Evolutionary conservation across 768 basidiomycete species (phyloP), one percentile per base, ranked within the genome.

Genomic region (Cyathus striatus): DNA sequence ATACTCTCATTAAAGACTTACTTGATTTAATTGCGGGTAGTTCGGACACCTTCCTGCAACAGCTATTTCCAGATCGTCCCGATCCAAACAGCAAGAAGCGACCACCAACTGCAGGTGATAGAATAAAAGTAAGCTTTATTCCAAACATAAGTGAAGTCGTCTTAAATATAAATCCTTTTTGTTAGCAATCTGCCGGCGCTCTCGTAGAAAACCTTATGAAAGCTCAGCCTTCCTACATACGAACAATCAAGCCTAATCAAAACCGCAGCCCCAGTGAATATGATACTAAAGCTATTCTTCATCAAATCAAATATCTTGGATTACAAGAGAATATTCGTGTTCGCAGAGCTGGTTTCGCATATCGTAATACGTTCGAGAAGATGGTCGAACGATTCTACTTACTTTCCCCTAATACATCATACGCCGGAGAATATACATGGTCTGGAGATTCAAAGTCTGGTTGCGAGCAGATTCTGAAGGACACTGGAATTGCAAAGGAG

Each of bases 381-480:
- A 92, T 99, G 90, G 90, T 99, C 27, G 93, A 98, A 62, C 77
- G 96, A 48, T 99, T 99, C 66, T 99, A 98, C 60, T 74, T 99
- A 21, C 66, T 99, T 18, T 98, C 96, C 6, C 87, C 91, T 2
- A 80, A 89, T 30, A 96, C 96, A 0, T 97, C 94, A 2, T 99
- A 98, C 54, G 96, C 96, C 6, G 96, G 96, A 45, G 96, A 99
- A 63, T 99, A 99, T 60, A 99, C 79, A 25, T 99, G 96, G 96
- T 70, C 81, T 41, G 92, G 94, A 5, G 90, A 94, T 53, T 56
- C 92, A 10, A 84, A 85, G 60, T 87, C 91, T 3, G 96, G 90
- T 12, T 99, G 96, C 59, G 81, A 91, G 61, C 80, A 81, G 52
- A 98, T 99, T 47, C 69, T 99, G 40, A 88, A 79, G 49, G 96